These are phyloP conservation scores for Didymella glomerata DNA, from an alignment of 2,329 filamentous ascomycete genomes.

Conservation along the genomic window DNA sequence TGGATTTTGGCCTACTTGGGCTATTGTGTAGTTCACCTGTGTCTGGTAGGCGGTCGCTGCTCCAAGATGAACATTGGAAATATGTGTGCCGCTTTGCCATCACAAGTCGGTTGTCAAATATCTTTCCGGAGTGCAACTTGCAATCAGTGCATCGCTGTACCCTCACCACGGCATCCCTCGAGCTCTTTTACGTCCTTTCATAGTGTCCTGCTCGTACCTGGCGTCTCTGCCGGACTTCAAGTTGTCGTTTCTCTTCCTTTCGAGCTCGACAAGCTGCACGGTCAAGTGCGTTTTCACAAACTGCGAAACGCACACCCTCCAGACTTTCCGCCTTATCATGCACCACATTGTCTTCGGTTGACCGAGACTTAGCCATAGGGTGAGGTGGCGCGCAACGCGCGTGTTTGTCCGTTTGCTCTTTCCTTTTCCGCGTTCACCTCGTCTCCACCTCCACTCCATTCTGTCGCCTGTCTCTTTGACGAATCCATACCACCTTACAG, in stretches of 20 bases:
- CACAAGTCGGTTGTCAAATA: background rate
- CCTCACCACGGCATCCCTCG: background rate
- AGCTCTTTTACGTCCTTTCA: background rate
- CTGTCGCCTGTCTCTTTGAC: background rate
- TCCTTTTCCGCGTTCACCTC: constrained; percentile 3
- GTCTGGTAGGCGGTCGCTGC: background rate
- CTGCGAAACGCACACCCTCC: too few relatives aligned
- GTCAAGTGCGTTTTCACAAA: background rate
- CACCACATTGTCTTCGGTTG: too few relatives aligned
- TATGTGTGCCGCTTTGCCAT: background rate
- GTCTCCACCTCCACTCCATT: constrained; percentile 4
- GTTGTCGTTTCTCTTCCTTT: background rate
- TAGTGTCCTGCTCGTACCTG: too few relatives aligned
- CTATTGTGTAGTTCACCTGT: background rate
- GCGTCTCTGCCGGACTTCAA: background rate
- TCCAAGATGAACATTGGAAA: background rate
- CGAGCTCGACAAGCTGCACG: background rate
- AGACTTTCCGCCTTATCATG: background rate
- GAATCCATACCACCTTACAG: background rate
- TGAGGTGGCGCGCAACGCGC: background rate
- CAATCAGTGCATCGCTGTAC: background rate
- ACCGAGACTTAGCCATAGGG: background rate
- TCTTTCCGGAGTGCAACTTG: background rate
- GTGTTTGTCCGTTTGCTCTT: background rate
- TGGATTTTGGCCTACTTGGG: background rate